phyloP scores from a whole-genome alignment of 768 basidiomycete species.

The Serendipita indica region DNA sequence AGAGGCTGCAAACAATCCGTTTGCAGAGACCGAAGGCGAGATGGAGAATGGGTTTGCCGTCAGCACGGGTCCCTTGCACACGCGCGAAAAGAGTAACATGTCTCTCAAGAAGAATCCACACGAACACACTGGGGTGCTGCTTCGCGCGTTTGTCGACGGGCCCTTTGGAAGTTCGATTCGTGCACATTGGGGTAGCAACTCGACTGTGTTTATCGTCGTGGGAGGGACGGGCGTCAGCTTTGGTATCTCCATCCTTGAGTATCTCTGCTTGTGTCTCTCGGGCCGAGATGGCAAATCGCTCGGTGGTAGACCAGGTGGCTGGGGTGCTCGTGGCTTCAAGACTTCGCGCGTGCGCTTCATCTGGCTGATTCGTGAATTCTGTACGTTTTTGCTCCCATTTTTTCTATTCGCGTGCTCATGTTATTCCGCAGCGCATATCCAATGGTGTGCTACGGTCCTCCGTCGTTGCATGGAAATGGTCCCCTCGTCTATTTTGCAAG shows the following conservation, averaged over 20 bases:
- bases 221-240: constrained; percentile 70
- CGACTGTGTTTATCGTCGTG: constrained; percentile 45
- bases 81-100: constrained; percentile 19
- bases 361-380: constrained; percentile 64
- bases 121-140: constrained; percentile 31
- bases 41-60: background rate
- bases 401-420: background rate
- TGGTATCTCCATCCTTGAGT: constrained; percentile 49
- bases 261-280: constrained; percentile 41
- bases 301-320: constrained; percentile 33
- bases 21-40: background rate
- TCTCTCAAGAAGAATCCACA: constrained; percentile 13
- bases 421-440: constrained; percentile 41
- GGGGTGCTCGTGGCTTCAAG: constrained; percentile 27
- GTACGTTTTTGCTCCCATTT: constrained; percentile 27
- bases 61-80: background rate
- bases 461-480: constrained; percentile 47
- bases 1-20: constrained; percentile 11
- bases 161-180: constrained; percentile 54
- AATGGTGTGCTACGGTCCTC: constrained; percentile 57
- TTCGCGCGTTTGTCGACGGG: constrained; percentile 47
- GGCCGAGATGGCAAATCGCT: constrained; percentile 37
- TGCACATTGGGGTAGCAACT: constrained; percentile 42
- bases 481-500: constrained; percentile 33
- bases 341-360: constrained; percentile 52